Conservation (phyloP, 2,329 filamentous ascomycete species). For the Colletotrichum sp. region DNA sequence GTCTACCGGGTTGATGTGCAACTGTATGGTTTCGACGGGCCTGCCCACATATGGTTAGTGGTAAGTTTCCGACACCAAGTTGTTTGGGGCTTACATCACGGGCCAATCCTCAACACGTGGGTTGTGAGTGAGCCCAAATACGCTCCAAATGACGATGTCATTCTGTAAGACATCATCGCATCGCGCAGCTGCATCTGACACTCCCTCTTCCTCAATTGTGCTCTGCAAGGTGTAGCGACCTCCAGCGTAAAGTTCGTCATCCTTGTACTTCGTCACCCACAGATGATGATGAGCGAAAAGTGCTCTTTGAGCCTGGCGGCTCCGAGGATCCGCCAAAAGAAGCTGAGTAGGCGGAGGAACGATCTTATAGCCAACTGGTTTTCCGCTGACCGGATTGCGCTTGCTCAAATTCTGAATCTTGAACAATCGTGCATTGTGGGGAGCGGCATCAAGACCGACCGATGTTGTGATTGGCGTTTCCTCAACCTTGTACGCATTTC, state of each 20-base stretch:
- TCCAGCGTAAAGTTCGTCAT: background rate
- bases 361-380: slow-evolving; percentile 33
- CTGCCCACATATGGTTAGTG: background rate
- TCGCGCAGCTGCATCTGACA: background rate
- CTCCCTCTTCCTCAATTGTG: background rate
- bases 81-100: slow-evolving; percentile 45
- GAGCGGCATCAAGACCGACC: slow-evolving; percentile 29
- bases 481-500: slow-evolving; percentile 44
- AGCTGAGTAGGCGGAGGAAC: background rate
- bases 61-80: background rate
- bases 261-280: background rate
- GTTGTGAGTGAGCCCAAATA: slow-evolving; percentile 61
- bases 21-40: slow-evolving; percentile 57
- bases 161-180: slow-evolving; percentile 57
- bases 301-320: background rate
- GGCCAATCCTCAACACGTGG: slow-evolving; percentile 62
- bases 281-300: background rate
- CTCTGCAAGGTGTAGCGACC: background rate
- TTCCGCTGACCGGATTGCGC: slow-evolving; percentile 33
- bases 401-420: slow-evolving; percentile 37
- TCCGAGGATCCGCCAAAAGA: background rate
- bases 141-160: slow-evolving; percentile 61
- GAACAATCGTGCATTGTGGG: slow-evolving; percentile 38
- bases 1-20: slow-evolving; percentile 52
- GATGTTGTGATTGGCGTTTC: slow-evolving; percentile 48